phyloP scores from a whole-genome alignment of 2,329 filamentous ascomycete species.

The Purpureocillium takamizusanense region DNA sequence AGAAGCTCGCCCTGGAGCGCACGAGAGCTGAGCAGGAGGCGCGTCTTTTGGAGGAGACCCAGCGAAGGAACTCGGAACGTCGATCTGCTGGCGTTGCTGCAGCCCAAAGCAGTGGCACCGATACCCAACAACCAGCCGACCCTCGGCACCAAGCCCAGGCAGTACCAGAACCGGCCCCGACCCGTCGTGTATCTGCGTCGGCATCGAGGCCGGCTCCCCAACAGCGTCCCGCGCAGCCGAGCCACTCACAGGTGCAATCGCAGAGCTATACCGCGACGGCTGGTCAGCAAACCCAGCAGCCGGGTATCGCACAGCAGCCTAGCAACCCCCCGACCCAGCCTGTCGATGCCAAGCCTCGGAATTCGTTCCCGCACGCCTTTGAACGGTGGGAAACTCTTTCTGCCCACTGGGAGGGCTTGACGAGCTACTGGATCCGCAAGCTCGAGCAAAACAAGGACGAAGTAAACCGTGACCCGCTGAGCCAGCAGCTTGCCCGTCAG shows the following conservation, averaged over 20 bases:
- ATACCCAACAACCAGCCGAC: conserved; percentile 22
- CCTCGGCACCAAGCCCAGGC: conserved; percentile 19
- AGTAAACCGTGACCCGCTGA: conserved; percentile 71
- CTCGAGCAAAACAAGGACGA: conserved; percentile 86
- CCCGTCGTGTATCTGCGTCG: conserved; percentile 7
- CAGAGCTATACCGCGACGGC: too few species aligned
- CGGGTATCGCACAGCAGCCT: conserved; percentile 8
- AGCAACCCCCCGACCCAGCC: conserved; percentile 10
- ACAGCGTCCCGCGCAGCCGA: conserved; percentile 6
- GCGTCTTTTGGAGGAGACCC: conserved; percentile 43
- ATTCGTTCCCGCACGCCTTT: conserved; percentile 90
- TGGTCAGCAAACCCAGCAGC: conserved; percentile 5
- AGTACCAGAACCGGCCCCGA: conserved; percentile 14
- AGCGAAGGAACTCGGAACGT: conserved; percentile 50
- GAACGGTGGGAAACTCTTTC: conserved; percentile 96
- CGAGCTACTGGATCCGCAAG: conserved; percentile 92
- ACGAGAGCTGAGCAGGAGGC: conserved; percentile 50
- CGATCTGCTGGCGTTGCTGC: conserved; percentile 44
- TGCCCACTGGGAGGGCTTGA: conserved; percentile 95
- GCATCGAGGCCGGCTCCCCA: conserved; percentile 9
- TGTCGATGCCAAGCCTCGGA: conserved; percentile 36
- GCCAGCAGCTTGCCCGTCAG: conserved; percentile 82
- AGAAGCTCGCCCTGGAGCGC: conserved; percentile 44
- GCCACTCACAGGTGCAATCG: conserved; percentile 7
- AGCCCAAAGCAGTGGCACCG: conserved; percentile 19